Base-by-base conservation (phyloP, 768 basidiomycete genomes). In the Suillus bovinus region DNA sequence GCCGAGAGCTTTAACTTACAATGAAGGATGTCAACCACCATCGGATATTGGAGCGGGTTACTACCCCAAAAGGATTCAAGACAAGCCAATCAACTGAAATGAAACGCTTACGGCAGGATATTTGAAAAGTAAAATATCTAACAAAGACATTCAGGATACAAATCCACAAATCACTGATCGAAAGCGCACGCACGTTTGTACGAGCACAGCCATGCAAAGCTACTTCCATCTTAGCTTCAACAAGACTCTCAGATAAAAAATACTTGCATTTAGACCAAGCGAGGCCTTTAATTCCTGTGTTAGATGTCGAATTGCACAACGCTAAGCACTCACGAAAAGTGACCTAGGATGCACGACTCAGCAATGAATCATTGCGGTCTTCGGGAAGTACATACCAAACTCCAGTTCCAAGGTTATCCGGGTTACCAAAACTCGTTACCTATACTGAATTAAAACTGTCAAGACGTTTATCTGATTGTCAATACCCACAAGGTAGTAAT, bases 141-240 rank as follows among this genome's bases (percentile, higher is more conserved):
- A 5, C 41, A 60, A 47, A 4, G 13, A 50, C 17, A 22, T 14
- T 34, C 17, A 24, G 47, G n/a, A 65, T 34, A 4, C 46, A 27
- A 8, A 17, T 55, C 24, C 20, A 17, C 34, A 9, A 31, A 63
- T 10, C 38, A n/a, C 4, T 11, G 39, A 22, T 17, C 33, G 22
- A 27, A 47, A 9, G 4, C n/a, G 34, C 38, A 68, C 77, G 31
- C 46, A 82, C 80, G 70, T 71, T 72, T 83, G 80, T 7, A 78
- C 77, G 36, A 79, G 65, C 49, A 81, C 78, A 22, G 79, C 79
- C 50, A 81, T 76, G 41, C 75, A 20, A 41, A 82, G 66, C 79
- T 82, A 60, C 33, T 24, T 27, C 20, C 13, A 59, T 29, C 20
- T 50, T 33, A 46, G 38, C 17, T 17, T 36, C 31, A 13, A 63